phyloP scores from a whole-genome alignment of 73 alveolate genomes.

The Uronychia binucleata region DNA sequence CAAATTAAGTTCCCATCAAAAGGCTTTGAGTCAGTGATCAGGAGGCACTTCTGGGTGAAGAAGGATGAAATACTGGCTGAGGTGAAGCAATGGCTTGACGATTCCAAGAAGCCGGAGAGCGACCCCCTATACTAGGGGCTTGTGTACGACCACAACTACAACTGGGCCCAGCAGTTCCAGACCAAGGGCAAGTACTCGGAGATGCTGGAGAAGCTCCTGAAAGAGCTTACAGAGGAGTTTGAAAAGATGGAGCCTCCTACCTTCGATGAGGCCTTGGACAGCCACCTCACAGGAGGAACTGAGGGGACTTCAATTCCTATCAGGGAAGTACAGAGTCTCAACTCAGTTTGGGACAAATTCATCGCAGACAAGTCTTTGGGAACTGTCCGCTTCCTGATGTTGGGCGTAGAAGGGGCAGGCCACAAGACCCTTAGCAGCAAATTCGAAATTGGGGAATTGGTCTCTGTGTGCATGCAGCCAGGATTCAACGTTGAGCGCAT shows the following conservation, averaged over 20 bases:
- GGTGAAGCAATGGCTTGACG: conserved; percentile 71
- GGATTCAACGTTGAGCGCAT: not conserved
- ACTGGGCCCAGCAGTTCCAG: conserved; percentile 52
- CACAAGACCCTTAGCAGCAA: not conserved
- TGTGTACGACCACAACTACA: conserved; percentile 62
- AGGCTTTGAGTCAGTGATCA: conserved; percentile 87
- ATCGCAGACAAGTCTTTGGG: not conserved
- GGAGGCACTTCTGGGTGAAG: conserved; percentile 78
- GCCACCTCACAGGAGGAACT: not conserved
- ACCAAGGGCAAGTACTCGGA: conserved; percentile 53
- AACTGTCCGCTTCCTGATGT: not conserved
- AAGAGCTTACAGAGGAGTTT: conserved; percentile 42
- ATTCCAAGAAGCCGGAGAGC: conserved; percentile 62
- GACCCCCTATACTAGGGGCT: conserved; percentile 55
- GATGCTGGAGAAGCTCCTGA: conserved; percentile 45
- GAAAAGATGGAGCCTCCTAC: conserved; percentile 14
- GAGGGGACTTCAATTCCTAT: not conserved
- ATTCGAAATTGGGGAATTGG: not conserved
- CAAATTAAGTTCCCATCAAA: conserved; percentile 88
- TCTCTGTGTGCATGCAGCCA: not conserved
- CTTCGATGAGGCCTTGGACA: conserved; percentile 7
- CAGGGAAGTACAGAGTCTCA: too few relatives aligned
- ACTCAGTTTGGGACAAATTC: not conserved
- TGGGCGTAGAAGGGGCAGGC: not conserved
- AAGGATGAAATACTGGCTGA: conserved; percentile 76